These are phyloP conservation scores for Cytospora chrysosperma DNA, from an alignment of 2,329 filamentous ascomycete genomes.

Conservation along the genomic window DNA sequence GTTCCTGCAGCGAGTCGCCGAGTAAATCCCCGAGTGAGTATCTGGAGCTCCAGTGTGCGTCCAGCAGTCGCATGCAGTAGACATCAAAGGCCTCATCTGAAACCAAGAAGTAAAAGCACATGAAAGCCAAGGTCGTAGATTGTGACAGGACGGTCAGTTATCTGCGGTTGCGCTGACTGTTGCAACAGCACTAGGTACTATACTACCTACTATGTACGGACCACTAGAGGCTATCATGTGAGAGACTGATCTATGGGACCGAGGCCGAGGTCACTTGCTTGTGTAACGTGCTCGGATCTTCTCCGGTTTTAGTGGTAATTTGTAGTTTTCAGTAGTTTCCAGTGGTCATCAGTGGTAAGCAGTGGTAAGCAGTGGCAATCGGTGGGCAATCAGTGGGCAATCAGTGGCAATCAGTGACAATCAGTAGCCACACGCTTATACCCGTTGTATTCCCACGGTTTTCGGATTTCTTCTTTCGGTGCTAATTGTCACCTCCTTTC, in stretches of 20 bases:
- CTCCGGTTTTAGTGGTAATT: not conserved
- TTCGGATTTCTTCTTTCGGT: not conserved
- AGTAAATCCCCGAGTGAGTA: not conserved
- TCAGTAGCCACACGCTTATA: not conserved
- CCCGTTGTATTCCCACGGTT: not conserved
- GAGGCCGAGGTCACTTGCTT: too few relatives aligned
- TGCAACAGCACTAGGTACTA: not conserved
- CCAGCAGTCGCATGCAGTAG: not conserved
- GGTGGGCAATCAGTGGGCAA: too few relatives aligned
- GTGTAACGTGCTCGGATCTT: not conserved
- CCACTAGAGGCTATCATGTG: not conserved
- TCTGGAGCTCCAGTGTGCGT: not conserved
- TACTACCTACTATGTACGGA: too few relatives aligned
- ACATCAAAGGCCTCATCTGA: too few relatives aligned
- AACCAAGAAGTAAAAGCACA: too few relatives aligned
- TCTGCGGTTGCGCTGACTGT: not conserved
- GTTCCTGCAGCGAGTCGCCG: not conserved
- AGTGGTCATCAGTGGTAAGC: too few relatives aligned
- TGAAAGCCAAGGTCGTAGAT: too few relatives aligned
- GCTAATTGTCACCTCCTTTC: not conserved
- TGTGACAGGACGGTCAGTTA: too few relatives aligned
- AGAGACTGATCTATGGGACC: too few relatives aligned
- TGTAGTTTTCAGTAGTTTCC: not conserved
- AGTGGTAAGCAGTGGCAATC: too few relatives aligned
- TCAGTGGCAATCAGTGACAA: too few relatives aligned